phyloP scores from a whole-genome alignment of 257 asterid genomes.

The Primulina tabacum region DNA sequence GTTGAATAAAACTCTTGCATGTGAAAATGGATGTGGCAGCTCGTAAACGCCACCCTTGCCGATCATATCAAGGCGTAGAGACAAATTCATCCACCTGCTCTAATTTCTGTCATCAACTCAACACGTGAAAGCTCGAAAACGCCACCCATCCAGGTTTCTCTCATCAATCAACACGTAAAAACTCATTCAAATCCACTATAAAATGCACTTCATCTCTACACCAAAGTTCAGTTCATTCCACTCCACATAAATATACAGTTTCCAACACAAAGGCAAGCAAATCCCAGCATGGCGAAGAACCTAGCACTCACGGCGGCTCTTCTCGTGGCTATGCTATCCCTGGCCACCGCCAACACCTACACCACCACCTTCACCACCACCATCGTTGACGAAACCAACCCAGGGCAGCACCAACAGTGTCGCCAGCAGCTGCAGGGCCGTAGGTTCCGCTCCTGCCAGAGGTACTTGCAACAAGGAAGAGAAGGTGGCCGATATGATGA shows the following conservation, averaged over 20 bases:
- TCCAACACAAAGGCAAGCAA: background rate
- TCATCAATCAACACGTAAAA: too few species aligned
- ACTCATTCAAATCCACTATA: too few species aligned
- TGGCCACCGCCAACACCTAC: slow-evolving; percentile 35
- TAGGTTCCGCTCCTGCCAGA: slow-evolving; percentile 34
- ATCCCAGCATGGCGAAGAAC: slow-evolving; percentile 36
- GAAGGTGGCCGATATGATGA: background rate
- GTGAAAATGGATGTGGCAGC: slow-evolving; percentile 29
- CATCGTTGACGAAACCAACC: slow-evolving; percentile 27
- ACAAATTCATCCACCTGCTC: too few species aligned
- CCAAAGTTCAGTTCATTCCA: background rate
- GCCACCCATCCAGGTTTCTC: too few species aligned
- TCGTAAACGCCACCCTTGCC: slow-evolving; percentile 2
- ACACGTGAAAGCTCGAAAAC: too few species aligned
- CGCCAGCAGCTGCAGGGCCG: slow-evolving; percentile 33
- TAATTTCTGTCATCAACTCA: too few species aligned
- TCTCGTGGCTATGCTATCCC: slow-evolving; percentile 37
- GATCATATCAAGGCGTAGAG: too few species aligned
- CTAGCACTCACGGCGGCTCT: slow-evolving; percentile 29
- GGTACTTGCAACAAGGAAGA: slow-evolving; percentile 23
- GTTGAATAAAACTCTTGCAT: too few species aligned
- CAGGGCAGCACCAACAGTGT: slow-evolving; percentile 31
- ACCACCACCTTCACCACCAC: slow-evolving; percentile 37
- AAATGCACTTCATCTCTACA: too few species aligned
- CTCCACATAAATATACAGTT: background rate